phyloP scores from a whole-genome alignment of 768 basidiomycete species.

The Auriscalpium orientale region DNA sequence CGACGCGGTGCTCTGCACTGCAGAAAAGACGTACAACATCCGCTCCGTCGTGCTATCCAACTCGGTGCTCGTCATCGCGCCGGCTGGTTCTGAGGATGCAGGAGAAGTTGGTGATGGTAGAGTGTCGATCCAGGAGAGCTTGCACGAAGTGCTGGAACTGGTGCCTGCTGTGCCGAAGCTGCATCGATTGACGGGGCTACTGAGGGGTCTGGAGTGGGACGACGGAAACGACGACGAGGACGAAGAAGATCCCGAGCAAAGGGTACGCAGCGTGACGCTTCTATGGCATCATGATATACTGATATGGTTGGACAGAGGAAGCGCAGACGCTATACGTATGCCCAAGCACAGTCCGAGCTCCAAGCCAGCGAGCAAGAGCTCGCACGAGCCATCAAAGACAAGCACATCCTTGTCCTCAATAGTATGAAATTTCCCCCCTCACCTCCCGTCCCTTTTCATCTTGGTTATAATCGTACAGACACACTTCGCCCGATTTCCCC shows the following conservation, averaged over 20 bases:
- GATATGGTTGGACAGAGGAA: slow-evolving; percentile 20
- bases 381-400: slow-evolving; percentile 50
- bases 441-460: neutral
- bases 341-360: slow-evolving; percentile 52
- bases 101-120: slow-evolving; percentile 20
- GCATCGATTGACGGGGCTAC: slow-evolving; percentile 51
- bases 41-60: slow-evolving; percentile 89
- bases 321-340: slow-evolving; percentile 41
- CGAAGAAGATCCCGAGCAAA: slow-evolving; percentile 17
- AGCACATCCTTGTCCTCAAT: slow-evolving; percentile 64
- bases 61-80: slow-evolving; percentile 67
- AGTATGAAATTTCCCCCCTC: slow-evolving; percentile 32
- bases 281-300: neutral
- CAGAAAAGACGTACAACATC: slow-evolving; percentile 69
- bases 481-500: slow-evolving; percentile 67
- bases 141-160: slow-evolving; percentile 81
- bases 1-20: slow-evolving; percentile 86
- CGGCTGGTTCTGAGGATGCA: slow-evolving; percentile 26
- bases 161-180: slow-evolving; percentile 70
- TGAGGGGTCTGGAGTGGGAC: slow-evolving; percentile 65
- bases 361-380: slow-evolving; percentile 84
- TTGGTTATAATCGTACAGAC: slow-evolving; percentile 32
- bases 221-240: slow-evolving; percentile 51
- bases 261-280: slow-evolving; percentile 14
- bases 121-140: slow-evolving; percentile 69